Evolutionary conservation across 2,329 filamentous ascomycete species (phyloP).

Genomic region (Graphium sp.): DNA sequence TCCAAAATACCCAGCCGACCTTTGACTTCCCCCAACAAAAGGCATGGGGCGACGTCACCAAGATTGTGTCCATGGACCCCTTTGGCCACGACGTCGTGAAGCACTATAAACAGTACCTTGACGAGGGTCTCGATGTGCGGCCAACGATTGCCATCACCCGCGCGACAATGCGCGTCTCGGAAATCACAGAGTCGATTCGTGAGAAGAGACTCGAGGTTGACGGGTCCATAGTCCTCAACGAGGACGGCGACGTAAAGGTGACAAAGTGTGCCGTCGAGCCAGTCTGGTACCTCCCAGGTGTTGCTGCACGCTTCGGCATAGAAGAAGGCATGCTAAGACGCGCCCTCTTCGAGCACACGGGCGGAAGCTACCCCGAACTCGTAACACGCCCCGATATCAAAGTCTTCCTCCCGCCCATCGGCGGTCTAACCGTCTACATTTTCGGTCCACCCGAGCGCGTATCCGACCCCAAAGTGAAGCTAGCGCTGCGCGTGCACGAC

Average conservation of each 20-base stretch:
- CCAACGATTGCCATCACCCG: conserved; percentile 86
- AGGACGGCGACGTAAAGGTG: conserved; percentile 72
- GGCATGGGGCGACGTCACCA: conserved; percentile 82
- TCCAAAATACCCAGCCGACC: conserved; percentile 74
- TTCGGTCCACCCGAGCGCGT: conserved; percentile 93
- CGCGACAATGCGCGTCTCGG: conserved; percentile 58
- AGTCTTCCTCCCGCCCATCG: conserved; percentile 83
- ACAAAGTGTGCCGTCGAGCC: conserved; percentile 97
- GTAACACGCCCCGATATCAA: too few relatives aligned
- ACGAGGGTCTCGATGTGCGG: conserved; percentile 45
- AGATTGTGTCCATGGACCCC: conserved; percentile 96
- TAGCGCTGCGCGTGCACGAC: conserved; percentile 70
- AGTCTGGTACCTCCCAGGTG: conserved; percentile 70
- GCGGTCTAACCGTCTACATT: conserved; percentile 88
- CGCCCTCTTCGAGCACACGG: conserved; percentile 85
- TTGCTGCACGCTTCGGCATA: conserved; percentile 89
- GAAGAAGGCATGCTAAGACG: conserved; percentile 78
- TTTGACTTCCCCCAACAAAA: conserved; percentile 68
- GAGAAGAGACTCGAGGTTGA: conserved; percentile 42
- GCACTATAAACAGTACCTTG: neutral
- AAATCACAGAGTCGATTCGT: neutral
- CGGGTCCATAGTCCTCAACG: conserved; percentile 80
- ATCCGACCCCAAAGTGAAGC: conserved; percentile 63
- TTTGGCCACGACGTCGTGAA: conserved; percentile 48
- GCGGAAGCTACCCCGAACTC: conserved; percentile 87